Conservation (phyloP, 1,284 basidiomycete species). For the Laetiporus sulphureus region DNA sequence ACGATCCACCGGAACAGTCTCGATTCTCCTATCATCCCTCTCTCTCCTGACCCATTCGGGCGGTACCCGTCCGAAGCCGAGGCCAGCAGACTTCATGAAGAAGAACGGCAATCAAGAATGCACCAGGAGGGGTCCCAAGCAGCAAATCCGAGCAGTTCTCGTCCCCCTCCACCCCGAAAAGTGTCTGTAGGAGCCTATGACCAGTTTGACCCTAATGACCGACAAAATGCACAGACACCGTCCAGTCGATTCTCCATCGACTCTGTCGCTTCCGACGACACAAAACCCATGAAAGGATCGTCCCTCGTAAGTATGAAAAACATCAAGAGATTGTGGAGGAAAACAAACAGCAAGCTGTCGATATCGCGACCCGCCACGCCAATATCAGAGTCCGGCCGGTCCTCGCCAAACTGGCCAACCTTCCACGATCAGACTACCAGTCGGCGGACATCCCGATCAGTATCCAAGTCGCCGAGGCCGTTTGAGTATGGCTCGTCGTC, state of each 20-base stretch:
- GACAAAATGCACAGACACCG: constrained; percentile 20
- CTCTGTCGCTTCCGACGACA: constrained; percentile 44
- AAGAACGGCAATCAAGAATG: constrained; percentile 7
- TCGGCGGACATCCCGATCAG: constrained; percentile 16
- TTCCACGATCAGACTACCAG: constrained; percentile 7
- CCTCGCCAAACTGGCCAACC: constrained; percentile 22
- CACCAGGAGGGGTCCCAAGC: too few relatives aligned
- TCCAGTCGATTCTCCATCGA: constrained; percentile 71
- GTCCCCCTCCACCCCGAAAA: constrained; percentile 13
- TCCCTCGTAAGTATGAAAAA: constrained; percentile 59
- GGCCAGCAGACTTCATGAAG: constrained; percentile 3
- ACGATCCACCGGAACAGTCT: constrained; percentile 11
- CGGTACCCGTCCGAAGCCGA: constrained; percentile 52
- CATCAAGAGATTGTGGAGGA: constrained; percentile 69
- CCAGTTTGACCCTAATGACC: constrained; percentile 2
- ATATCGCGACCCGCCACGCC: constrained; percentile 18
- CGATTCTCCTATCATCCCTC: constrained; percentile 52
- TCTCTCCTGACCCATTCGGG: constrained; percentile 75
- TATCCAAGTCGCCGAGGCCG: constrained; percentile 19
- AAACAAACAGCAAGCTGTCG: constrained; percentile 49
- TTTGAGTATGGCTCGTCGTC: constrained; percentile 12
- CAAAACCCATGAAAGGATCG: constrained; percentile 13
- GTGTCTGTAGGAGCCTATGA: constrained; percentile 8
- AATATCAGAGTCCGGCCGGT: constrained; percentile 20
- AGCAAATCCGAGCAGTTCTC: too few relatives aligned